These are phyloP conservation scores for Eucalyptus erythrocorys DNA, from an alignment of 345 rosid genomes.

Conservation along the genomic window DNA sequence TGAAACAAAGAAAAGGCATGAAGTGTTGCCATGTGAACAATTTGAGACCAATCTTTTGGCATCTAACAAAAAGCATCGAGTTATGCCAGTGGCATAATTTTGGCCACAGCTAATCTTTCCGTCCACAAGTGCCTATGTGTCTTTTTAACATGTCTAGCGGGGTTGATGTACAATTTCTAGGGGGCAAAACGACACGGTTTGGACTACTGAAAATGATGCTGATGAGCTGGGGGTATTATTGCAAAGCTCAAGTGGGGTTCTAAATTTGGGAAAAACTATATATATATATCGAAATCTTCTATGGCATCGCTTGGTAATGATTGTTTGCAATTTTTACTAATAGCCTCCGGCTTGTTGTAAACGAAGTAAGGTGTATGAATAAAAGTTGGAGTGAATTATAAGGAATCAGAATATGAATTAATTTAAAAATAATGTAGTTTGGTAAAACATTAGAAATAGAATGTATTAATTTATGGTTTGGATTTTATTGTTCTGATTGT, in stretches of 20 bases:
- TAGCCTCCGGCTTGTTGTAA: not conserved
- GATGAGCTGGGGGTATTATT: not conserved
- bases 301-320: not conserved
- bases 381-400: not conserved
- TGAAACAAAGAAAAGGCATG: not conserved
- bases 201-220: not conserved
- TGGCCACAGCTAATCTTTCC: not conserved
- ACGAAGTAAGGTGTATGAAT: not conserved
- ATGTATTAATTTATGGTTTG: not conserved
- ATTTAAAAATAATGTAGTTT: not conserved
- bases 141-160: not conserved
- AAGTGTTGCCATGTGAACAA: not conserved
- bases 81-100: not conserved
- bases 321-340: not conserved
- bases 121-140: not conserved
- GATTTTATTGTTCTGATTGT: not conserved
- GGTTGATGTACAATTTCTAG: not conserved
- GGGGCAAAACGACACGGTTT: not conserved
- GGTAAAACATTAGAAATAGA: not conserved
- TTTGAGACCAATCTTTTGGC: not conserved
- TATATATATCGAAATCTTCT: not conserved
- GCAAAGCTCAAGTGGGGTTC: not conserved
- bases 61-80: not conserved
- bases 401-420: not conserved
- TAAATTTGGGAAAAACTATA: not conserved